Base-by-base conservation (phyloP, 139 green algal species). In the Picochlorum sp. region DNA sequence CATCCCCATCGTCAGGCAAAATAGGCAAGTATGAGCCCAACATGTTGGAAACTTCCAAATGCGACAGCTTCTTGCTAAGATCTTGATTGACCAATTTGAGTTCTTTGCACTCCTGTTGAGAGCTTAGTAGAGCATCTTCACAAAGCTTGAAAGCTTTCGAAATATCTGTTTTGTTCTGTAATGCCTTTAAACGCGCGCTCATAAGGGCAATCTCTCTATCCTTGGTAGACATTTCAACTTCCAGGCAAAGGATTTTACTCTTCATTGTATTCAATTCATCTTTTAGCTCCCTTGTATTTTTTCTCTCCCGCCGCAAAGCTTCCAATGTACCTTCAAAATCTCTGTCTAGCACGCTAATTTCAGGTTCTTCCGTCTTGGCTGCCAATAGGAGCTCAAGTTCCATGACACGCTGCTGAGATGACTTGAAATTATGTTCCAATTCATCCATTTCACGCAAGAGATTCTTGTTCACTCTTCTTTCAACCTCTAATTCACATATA, bases 221-320 rank as follows among this genome's bases (percentile, higher is more conserved):
- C 33, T 33, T 45, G 4, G 64, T 56, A 39, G 60, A 35, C 56
- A 72, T 14, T 18, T 35, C 43, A n/a, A 55, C 43, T 30, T 72
- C 64, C 24, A 72, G 45, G 3, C 35, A 29, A n/a, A 72, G 64
- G 24, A n/a, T 47, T 16, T 47, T n/a, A 7, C 22, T 16, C 39
- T 47, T 47, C 18, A n/a, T n/a, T 26, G 39, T 26, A 13, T 16
- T 6, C 20, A 47, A 16, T 20, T 47, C 10, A 26, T 47, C 18
- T n/a, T 47, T n/a, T n/a, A 47, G 20, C 39, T 47, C 22, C 22
- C 22, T 47, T 5, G 39, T 26, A 18, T 4, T 26, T 24, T 25
- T 25, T 24, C 39, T 18, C 22, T 47, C 39, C 39, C 22, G 18
- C 5, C 39, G 39, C 12, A 47, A n/a, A 16, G 39, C 39, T 47